Percentiles rank a stretch among this genome's conserved stretches.
These are phyloP conservation scores for Pestalotiopsis sp. DNA, from an alignment of 2,329 filamentous ascomycete species.

Conservation along the genomic window DNA sequence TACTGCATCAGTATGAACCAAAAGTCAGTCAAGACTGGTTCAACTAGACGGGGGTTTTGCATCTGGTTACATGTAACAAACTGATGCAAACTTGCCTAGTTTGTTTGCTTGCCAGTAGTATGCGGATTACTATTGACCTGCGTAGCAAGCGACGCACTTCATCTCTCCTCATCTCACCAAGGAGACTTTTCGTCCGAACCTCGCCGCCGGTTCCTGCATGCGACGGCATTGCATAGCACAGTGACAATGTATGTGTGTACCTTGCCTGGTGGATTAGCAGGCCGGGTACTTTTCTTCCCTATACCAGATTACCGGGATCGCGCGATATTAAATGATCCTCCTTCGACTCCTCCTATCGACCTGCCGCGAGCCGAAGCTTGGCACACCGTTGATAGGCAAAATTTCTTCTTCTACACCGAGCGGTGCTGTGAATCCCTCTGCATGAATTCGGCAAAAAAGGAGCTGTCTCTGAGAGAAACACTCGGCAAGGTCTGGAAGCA, in stretches of 20 bases:
- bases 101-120: too few species aligned
- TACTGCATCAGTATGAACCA: too few species aligned
- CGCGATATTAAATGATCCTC: not conserved
- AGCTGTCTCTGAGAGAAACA: not conserved
- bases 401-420: not conserved
- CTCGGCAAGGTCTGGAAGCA: not conserved
- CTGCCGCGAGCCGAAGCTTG: not conserved
- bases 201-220: constrained; percentile 1
- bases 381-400: not conserved
- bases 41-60: too few species aligned
- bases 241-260: not conserved
- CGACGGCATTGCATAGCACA: not conserved
- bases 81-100: too few species aligned
- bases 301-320: not conserved
- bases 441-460: not conserved
- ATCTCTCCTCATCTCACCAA: not conserved
- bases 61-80: too few species aligned
- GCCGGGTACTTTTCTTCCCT: not conserved
- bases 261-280: not conserved
- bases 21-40: too few species aligned
- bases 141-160: not conserved
- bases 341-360: not conserved
- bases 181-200: constrained; percentile 10
- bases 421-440: not conserved
- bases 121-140: too few species aligned